These are phyloP conservation scores for Fusarium abutilonis DNA, from an alignment of 2,329 filamentous ascomycete genomes.

Conservation along the genomic window DNA sequence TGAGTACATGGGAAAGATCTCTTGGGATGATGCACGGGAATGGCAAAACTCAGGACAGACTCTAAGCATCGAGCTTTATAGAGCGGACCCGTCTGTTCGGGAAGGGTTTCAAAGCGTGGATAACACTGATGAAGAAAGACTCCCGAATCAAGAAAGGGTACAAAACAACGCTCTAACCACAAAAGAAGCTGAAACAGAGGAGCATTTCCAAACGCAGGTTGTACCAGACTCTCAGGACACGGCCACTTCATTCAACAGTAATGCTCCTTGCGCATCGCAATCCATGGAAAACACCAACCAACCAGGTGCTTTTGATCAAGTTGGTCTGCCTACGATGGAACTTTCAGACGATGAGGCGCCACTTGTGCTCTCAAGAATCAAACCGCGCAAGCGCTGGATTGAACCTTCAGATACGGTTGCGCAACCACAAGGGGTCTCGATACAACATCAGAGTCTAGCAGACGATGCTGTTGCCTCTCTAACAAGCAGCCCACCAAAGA, in stretches of 20 bases:
- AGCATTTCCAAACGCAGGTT: slow-evolving; percentile 1
- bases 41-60: slow-evolving; percentile 13
- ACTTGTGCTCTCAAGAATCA: slow-evolving; percentile 35
- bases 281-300: background rate
- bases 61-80: slow-evolving; percentile 29
- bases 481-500: background rate
- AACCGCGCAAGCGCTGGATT: background rate
- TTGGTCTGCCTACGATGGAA: slow-evolving; percentile 29
- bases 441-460: background rate
- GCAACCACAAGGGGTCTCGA: background rate
- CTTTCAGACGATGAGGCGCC: slow-evolving; percentile 53
- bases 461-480: background rate
- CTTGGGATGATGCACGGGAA: slow-evolving; percentile 43
- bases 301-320: background rate
- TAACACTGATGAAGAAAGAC: slow-evolving; percentile 2
- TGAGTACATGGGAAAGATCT: slow-evolving; percentile 47
- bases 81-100: slow-evolving; percentile 5
- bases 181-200: background rate
- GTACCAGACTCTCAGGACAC: slow-evolving; percentile 48
- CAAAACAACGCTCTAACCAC: background rate
- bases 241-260: slow-evolving; percentile 36
- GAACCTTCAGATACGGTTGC: background rate
- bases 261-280: slow-evolving; percentile 27
- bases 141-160: background rate
- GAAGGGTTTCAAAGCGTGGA: slow-evolving; percentile 26